Percentiles rank a stretch among this genome's conserved stretches.
Conservation (phyloP, 306 rosid genomes). For the Lagenaria siceraria region DNA sequence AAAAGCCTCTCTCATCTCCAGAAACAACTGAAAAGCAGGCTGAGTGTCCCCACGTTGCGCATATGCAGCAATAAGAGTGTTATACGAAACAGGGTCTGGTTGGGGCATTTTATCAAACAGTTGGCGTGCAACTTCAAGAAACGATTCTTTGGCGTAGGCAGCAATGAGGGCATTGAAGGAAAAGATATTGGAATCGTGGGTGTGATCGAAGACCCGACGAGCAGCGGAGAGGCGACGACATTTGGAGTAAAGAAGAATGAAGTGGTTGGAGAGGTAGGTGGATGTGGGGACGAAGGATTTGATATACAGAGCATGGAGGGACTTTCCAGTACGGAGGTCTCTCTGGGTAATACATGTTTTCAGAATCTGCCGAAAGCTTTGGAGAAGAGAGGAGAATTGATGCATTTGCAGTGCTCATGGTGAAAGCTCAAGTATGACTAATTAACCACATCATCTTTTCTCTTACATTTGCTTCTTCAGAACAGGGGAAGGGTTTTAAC, state of each 20-base stretch:
- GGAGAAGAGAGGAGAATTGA: background rate
- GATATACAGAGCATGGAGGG: constrained; percentile 5
- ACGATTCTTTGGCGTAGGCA: constrained; percentile 19
- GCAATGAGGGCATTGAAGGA: constrained; percentile 30
- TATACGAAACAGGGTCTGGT: background rate
- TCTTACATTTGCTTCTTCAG: background rate
- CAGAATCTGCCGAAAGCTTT: background rate
- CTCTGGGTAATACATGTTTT: background rate
- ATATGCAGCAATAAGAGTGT: constrained; percentile 46
- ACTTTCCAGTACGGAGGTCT: constrained; percentile 2
- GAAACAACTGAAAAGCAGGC: constrained; percentile 30
- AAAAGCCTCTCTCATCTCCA: constrained; percentile 25
- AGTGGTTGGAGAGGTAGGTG: constrained; percentile 39
- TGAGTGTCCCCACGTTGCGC: constrained; percentile 35
- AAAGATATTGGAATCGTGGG: constrained; percentile 31
- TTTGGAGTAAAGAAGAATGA: constrained; percentile 41
- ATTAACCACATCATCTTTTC: background rate
- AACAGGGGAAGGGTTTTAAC: too few species aligned
- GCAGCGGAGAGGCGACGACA: constrained; percentile 26
- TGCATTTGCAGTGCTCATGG: constrained; percentile 3
- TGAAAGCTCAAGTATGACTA: background rate
- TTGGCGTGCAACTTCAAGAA: constrained; percentile 1
- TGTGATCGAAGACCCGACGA: constrained; percentile 19
- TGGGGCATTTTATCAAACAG: constrained; percentile 4
- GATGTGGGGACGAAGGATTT: constrained; percentile 14